phyloP scores from a whole-genome alignment of 2,329 filamentous ascomycete genomes.

The Macrophomina phaseolina region DNA sequence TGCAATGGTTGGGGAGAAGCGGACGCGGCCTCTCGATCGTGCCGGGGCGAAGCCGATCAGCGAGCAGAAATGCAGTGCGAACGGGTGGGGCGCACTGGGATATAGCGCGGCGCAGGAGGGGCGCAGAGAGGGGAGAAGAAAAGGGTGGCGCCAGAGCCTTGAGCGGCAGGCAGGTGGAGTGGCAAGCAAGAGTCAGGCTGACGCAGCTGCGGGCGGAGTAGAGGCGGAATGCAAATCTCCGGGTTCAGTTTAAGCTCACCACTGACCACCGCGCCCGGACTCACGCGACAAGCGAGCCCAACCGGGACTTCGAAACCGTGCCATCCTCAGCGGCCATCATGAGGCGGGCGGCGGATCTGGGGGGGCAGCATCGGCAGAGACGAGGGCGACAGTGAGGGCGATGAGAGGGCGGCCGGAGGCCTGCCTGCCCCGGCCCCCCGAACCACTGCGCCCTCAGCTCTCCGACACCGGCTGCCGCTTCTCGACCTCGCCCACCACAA shows the following conservation, averaged over 20 bases:
- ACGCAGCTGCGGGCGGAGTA: not conserved
- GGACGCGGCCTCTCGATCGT: not conserved
- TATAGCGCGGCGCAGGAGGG: not conserved
- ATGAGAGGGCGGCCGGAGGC: not conserved
- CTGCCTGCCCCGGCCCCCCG: not conserved
- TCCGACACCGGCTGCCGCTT: not conserved
- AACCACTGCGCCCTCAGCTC: not conserved
- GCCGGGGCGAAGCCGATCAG: not conserved
- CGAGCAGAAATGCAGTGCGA: not conserved
- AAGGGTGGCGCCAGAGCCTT: not conserved
- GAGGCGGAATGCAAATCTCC: conserved; percentile 6
- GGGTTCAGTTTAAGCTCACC: not conserved
- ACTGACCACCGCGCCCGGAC: not conserved
- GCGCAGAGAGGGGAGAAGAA: not conserved
- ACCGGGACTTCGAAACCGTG: not conserved
- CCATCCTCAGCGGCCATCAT: not conserved
- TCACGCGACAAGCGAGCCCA: not conserved
- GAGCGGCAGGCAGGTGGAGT: not conserved
- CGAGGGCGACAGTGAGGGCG: not conserved
- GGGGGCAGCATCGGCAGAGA: too few relatives aligned
- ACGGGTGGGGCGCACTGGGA: not conserved
- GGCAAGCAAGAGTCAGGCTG: not conserved
- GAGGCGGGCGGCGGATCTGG: too few relatives aligned
- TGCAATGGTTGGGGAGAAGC: not conserved
- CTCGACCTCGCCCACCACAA: not conserved